Percentiles rank a stretch among this genome's conserved stretches.
phyloP scores from a whole-genome alignment of 352 stramenopile species.

The Saprolegnia parasitica region DNA sequence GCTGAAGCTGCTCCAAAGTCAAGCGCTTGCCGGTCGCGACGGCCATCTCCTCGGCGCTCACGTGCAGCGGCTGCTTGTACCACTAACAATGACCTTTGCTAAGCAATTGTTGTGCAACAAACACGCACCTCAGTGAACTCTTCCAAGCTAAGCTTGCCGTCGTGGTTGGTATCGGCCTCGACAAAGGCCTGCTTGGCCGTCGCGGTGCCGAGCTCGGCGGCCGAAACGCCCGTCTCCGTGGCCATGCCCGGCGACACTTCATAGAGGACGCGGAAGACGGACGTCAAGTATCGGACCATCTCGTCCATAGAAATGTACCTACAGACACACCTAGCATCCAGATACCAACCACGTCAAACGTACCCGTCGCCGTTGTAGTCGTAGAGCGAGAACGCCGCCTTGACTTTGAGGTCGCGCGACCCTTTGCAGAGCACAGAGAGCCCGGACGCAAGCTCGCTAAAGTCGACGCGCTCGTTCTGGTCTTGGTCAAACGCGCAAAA shows the following conservation, averaged over 20 bases:
- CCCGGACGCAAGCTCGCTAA: constrained; percentile 34
- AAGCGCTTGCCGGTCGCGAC: constrained; percentile 5
- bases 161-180: constrained; percentile 29
- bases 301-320: constrained; percentile 32
- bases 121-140: constrained; percentile 53
- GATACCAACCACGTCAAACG: background rate
- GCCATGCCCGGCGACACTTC: constrained; percentile 30
- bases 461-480: constrained; percentile 31
- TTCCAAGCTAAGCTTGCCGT: constrained; percentile 42
- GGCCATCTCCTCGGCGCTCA: background rate
- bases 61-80: constrained; percentile 17
- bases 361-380: constrained; percentile 37
- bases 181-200: constrained; percentile 33
- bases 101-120: too few relatives aligned
- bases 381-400: constrained; percentile 34
- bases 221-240: constrained; percentile 14
- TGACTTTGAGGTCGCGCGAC: constrained; percentile 32
- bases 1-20: constrained; percentile 3
- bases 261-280: constrained; percentile 35
- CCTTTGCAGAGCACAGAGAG: constrained; percentile 35
- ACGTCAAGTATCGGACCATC: constrained; percentile 34
- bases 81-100: constrained; percentile 41
- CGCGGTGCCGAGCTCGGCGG: constrained; percentile 21
- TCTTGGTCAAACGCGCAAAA: constrained; percentile 34
- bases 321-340: background rate